A percentile compares a stretch with the other conserved stretches of the same genome.
Conservation (phyloP, 2,329 filamentous ascomycete species). For the Sporothrix inflata region DNA sequence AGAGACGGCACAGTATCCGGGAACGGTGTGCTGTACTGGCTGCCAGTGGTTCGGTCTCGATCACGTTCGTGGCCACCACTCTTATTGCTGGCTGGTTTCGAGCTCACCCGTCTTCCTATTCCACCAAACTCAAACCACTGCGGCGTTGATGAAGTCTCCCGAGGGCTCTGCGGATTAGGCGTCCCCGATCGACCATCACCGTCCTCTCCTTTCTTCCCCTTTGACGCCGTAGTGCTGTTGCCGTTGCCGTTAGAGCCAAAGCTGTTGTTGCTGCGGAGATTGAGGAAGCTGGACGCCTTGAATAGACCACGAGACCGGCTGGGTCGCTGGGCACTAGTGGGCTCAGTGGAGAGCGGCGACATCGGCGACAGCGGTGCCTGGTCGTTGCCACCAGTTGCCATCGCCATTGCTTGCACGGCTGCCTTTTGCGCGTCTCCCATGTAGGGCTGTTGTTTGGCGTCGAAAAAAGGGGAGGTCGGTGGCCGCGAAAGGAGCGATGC, state of each 20-base stretch:
- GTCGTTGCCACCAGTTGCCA: not conserved
- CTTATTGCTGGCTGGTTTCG: not conserved
- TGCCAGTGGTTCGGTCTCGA: not conserved
- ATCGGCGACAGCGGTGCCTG: not conserved
- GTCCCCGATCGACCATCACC: not conserved
- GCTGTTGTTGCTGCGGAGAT: conserved; percentile 28
- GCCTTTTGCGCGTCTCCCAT: not conserved
- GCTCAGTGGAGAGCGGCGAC: not conserved
- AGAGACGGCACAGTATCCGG: not conserved
- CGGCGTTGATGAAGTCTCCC: not conserved
- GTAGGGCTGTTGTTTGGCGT: not conserved
- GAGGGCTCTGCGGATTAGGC: conserved; percentile 7
- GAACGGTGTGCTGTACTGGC: not conserved
- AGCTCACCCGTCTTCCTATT: not conserved
- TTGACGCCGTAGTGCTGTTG: not conserved
- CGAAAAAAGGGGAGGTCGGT: not conserved
- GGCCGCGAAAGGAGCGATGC: not conserved
- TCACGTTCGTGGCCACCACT: not conserved
- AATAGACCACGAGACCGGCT: conserved; percentile 20
- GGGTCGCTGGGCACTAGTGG: not conserved
- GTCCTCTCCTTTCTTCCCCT: not conserved
- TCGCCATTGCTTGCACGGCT: not conserved
- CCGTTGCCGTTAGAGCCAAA: not conserved
- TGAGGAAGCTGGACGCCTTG: conserved; percentile 36
- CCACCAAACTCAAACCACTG: conserved; percentile 14